Evolutionary conservation across 768 basidiomycete genomes (phyloP).

Genomic region (Hericium rajendrae): DNA sequence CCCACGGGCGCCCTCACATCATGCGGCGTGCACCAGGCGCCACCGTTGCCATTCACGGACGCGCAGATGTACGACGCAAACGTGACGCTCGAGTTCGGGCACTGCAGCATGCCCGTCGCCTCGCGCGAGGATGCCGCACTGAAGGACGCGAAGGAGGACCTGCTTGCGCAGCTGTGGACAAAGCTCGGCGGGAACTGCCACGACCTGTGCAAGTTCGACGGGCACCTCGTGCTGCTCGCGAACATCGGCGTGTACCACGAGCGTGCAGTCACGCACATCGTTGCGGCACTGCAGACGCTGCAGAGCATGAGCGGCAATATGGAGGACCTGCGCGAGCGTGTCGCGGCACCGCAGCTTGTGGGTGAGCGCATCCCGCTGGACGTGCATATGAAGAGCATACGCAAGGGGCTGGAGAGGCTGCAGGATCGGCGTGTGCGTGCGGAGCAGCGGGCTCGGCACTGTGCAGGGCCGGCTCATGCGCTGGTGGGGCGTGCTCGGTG

Average conservation of each 20-base stretch:
- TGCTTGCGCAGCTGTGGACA: conserved; percentile 65
- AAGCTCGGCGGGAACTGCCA: conserved; percentile 50
- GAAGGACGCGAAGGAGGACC: conserved; percentile 34
- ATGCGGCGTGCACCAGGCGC: no score
- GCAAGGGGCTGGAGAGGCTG: conserved; percentile 49
- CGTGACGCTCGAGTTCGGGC: no score
- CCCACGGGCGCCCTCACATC: no score
- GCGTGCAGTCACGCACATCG: conserved; percentile 57
- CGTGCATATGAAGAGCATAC: conserved; percentile 70
- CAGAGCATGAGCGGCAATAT: conserved; percentile 61
- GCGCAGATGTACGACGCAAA: no score
- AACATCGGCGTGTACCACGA: conserved; percentile 48
- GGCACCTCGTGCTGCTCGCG: conserved; percentile 43
- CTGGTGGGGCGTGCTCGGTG: no score
- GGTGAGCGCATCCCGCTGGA: conserved; percentile 55
- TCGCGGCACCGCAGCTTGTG: conserved; percentile 55
- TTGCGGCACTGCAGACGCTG: conserved; percentile 51
- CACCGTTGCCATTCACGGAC: no score
- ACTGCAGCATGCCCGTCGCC: conserved; percentile 22
- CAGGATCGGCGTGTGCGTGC: conserved; percentile 48
- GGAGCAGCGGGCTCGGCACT: conserved; percentile 24
- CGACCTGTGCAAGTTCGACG: conserved; percentile 38
- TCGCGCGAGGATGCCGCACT: conserved; percentile 45
- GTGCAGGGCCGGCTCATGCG: no score
- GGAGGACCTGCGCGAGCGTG: conserved; percentile 66